Percentiles rank a stretch among this genome's conserved stretches.
phyloP scores from a whole-genome alignment of 2,329 filamentous ascomycete species.

The Penicillium polonicum region DNA sequence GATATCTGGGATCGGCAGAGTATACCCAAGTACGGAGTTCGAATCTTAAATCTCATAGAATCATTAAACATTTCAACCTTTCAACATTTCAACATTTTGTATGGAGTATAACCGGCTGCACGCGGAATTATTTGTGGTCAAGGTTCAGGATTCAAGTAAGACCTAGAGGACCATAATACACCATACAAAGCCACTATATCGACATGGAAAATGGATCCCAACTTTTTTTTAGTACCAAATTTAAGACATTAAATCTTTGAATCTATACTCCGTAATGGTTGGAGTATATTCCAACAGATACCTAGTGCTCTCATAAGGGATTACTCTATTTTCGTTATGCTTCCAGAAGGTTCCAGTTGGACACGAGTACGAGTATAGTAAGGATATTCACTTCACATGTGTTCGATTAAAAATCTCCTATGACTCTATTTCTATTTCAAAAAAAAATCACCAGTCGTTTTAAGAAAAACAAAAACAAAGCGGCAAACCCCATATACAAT shows the following conservation, averaged over 20 bases:
- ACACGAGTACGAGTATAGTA: too few species aligned
- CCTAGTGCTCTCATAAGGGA: too few species aligned
- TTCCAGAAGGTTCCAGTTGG: not conserved
- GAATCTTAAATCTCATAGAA: not conserved
- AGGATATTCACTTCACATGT: not conserved
- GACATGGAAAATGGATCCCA: not conserved
- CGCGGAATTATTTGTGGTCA: not conserved
- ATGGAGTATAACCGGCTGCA: not conserved
- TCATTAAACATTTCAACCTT: not conserved
- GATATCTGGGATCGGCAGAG: not conserved
- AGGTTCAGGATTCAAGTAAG: not conserved
- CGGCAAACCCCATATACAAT: not conserved
- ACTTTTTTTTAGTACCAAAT: too few species aligned
- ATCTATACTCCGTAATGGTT: too few species aligned
- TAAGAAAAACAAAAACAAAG: too few species aligned
- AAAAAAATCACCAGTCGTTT: too few species aligned
- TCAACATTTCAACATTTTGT: too few species aligned
- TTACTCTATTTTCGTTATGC: not conserved
- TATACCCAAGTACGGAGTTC: not conserved
- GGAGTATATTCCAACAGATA: not conserved
- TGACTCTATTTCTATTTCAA: too few species aligned
- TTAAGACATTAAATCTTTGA: not conserved
- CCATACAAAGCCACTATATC: not conserved
- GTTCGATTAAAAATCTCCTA: not conserved
- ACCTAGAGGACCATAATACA: not conserved